Evolutionary conservation across 805 yeast genomes (phyloP), one percentile per base, ranked within the genome.

Genomic region (Hanseniaspora pseudoguilliermondii): DNA sequence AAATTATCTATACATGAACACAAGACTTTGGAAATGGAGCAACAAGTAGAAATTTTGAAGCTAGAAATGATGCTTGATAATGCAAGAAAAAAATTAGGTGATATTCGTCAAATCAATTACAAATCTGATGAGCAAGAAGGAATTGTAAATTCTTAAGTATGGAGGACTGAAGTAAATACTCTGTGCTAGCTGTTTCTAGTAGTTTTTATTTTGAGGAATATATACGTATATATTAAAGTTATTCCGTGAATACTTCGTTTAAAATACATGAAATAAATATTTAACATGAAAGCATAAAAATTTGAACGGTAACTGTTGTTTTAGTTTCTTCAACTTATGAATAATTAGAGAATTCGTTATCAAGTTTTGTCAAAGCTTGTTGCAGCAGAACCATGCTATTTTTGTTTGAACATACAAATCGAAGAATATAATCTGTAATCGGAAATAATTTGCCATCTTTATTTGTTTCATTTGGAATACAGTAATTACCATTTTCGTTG

Each of bases 11-110:
- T 85, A 34, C 86, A 85, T 65, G 95, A 87, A 67, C 87, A 86
- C 62, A 85, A 84, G 68, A 84, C 95, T 0, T 78, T 80, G 23
- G 93, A 89, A 63, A 86, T 88, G 95, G 95, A 87, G 65, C 95
- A 87, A 68, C 96, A 88, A 67, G 95, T 88, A 7, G 90, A 86
- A 65, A 88, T 89, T 51, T 73, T 88, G 68, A 86, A 85, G 67
- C 73, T 88, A 56, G 96, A 88, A 64, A 85, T 85, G 62, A 78
- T 84, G 47, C 73, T 89, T 61, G 71, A 71, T 48, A 68, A 78
- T 21, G 93, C 96, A 0, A 75, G 95, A 66, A 86, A 85, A 70
- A 78, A 85, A 63, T 73, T 88, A 59, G 93, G 95, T 32, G 95
- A 86, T 61, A 88, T 89, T 59, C 74, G 96, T 66, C 84, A 84